Evolutionary conservation across 805 yeast species (phyloP), one percentile per base, ranked within the genome.

Genomic region (Ogataea minuta): DNA sequence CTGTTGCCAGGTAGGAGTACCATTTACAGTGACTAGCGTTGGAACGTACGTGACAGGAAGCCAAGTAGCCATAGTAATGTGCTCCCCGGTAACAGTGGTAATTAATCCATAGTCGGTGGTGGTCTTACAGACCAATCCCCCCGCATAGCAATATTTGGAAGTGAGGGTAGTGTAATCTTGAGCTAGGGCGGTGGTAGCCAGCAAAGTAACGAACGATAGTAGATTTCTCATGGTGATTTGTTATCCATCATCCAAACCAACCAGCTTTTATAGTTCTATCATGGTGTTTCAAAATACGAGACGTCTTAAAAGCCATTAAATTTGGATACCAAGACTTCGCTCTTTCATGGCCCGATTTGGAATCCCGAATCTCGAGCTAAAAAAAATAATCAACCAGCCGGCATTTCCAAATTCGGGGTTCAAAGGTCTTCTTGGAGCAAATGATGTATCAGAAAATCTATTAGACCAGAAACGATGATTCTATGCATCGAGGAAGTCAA

Each of bases 1-100:
- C 31, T 48, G 39, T 30, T 46, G 43, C 57, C 58, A 56, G 11
- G 43, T 32, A 7, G 39, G 25, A 2, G 35, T 28, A 10, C 57
- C 57, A 15, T 34, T 45, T 3, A 36, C 28, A 17, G 49, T 43
- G 9, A 52, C 53, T 25, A 50, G 31, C 4, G 53, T 52, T 2
- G 54, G 54, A n/a, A 43, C 25, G 28, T 33, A 49, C 24, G 39
- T 34, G 11, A 50, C 50, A 2, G 36, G 32, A 11, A 30, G 19
- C 24, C 39, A 39, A 3, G 51, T 44, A 10, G 49, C 38, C 17
- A 29, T 35, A 2, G 48, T 36, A 3, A 40, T 33, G 6, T 23
- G 40, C 9, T 28, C 35, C 9, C 33, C 43, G 6, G 41, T 36
- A n/a, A 46, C 44, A 2, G 48, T 39, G 23, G 46, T 40, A 17